Conservation (phyloP, 2,329 filamentous ascomycete genomes). For the Colletotrichum brevisporum region DNA sequence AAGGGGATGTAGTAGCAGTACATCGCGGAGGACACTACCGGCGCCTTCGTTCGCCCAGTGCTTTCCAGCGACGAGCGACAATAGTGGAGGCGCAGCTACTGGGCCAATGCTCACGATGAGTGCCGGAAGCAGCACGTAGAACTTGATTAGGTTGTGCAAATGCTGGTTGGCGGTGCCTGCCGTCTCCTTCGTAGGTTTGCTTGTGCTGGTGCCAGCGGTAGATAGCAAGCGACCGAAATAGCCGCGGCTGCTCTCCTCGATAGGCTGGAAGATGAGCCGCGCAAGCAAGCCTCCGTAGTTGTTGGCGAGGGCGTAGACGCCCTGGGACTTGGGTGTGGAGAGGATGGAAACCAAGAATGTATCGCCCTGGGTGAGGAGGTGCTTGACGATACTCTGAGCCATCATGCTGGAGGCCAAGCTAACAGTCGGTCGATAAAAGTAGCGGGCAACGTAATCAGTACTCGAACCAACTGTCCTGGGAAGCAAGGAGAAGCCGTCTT, state of each 20-base stretch:
- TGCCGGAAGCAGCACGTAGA: conserved; percentile 82
- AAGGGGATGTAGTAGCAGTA: conserved; percentile 97
- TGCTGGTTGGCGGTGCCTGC: conserved; percentile 60
- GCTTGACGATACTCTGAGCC: conserved; percentile 90
- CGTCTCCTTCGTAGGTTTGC: conserved; percentile 44
- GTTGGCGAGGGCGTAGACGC: conserved; percentile 91
- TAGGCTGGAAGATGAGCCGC: conserved; percentile 90
- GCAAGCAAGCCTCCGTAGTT: conserved; percentile 95
- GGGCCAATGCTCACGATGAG: conserved; percentile 81
- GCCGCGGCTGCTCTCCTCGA: conserved; percentile 93
- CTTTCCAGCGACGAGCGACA: conserved; percentile 81
- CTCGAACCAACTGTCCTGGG: conserved; percentile 55
- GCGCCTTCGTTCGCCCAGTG: conserved; percentile 84
- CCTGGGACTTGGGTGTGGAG: conserved; percentile 84
- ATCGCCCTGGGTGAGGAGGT: conserved; percentile 94
- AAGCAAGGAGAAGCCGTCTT: conserved; percentile 78
- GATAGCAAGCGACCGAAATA: conserved; percentile 87
- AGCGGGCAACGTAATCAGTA: conserved; percentile 64
- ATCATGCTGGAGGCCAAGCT: conserved; percentile 85
- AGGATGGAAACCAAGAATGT: conserved; percentile 87
- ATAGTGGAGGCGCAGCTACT: conserved; percentile 78
- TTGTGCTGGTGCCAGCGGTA: conserved; percentile 42
- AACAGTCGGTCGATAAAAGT: conserved; percentile 80
- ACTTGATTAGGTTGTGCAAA: conserved; percentile 75
- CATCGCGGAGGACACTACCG: conserved; percentile 76